Base-by-base conservation (phyloP, 2,329 filamentous ascomycete genomes). In the Bipolaris victoriae region DNA sequence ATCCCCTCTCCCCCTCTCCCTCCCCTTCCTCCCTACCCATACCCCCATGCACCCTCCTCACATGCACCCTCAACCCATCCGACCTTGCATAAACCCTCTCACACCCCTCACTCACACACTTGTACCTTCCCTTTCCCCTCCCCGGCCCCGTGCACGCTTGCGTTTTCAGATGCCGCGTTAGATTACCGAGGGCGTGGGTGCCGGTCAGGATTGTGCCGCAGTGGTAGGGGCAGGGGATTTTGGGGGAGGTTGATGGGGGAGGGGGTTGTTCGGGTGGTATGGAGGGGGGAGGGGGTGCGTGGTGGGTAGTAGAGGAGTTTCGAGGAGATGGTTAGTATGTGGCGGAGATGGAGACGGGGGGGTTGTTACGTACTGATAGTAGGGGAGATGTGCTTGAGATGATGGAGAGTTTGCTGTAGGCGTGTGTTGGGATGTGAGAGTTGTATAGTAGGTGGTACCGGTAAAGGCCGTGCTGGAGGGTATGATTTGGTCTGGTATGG, bases 111-210 rank as follows among this genome's bases (percentile, higher is more conserved):
- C 63, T 51, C 1, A 56, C 59, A 37, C 68, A 73, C 37, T 9
- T 18, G 15, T 39, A 39, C 37, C 18, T 5, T 3, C n/a, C 1
- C 6, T 16, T 29, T 10, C 1, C 26, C 29, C 29, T 31, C 3
- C 10, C 10, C 10, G 29, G 29, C 5, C 61, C 63, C 29, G 49
- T 36, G 33, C 70, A 74, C 11, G 54, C 60, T 40, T 61, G 54
- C 5, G 69, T 68, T 29, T 70, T 71, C 18, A 64, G 49, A 51
- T 73, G 70, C 2, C 71, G 68, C 1, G 65, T 68, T 6, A 74
- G 55, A 31, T 74, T 74, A 7, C 70, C 69, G 5, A 62, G 54
- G 16, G 69, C 70, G 43, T 74, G 66, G 1, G 59, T 51, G 7
- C 70, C 70, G 5, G 60, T 66, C 43, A 73, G 41, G 1, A 65